phyloP scores from a whole-genome alignment of 371 early-diverging fungal genomes.

The Mortierella sp. region DNA sequence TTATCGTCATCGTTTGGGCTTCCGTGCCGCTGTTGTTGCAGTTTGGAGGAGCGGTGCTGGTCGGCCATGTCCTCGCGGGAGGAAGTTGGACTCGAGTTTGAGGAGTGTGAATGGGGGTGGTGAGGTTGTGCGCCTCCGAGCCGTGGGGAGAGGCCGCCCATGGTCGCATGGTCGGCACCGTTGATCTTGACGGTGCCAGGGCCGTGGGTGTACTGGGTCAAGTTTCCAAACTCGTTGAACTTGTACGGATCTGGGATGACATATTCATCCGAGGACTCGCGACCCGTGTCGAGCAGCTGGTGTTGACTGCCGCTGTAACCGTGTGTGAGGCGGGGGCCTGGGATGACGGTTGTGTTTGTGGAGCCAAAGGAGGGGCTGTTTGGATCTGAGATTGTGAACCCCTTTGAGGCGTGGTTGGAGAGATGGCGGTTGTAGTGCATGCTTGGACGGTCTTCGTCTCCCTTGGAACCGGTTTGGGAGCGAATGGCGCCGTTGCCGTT shows the following conservation, averaged over 20 bases:
- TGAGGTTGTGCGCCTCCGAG: background rate
- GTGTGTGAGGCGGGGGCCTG: conserved; percentile 23
- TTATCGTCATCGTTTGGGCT: conserved; percentile 28
- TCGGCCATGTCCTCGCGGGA: background rate
- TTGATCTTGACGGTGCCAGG: background rate
- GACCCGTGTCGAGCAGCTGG: background rate
- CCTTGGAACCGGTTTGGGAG: background rate
- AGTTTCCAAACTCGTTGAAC: conserved; percentile 46
- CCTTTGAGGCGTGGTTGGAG: conserved; percentile 50
- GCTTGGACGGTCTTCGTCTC: conserved; percentile 3
- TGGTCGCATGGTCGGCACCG: background rate
- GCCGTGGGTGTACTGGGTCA: conserved; percentile 15
- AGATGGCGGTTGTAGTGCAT: conserved; percentile 48
- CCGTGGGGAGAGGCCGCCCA: background rate
- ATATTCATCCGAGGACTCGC: conserved; percentile 12
- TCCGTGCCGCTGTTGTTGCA: background rate
- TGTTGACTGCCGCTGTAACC: conserved; percentile 19
- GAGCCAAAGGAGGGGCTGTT: background rate
- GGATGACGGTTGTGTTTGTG: background rate
- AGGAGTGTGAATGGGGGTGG: background rate
- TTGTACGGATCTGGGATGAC: conserved; percentile 40
- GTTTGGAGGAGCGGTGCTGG: background rate
- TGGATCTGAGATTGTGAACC: conserved; percentile 48
- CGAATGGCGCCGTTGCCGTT: background rate
- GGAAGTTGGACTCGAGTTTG: background rate